Evolutionary conservation across 2,329 filamentous ascomycete species (phyloP).

Genomic region (Colletotrichum sp.): DNA sequence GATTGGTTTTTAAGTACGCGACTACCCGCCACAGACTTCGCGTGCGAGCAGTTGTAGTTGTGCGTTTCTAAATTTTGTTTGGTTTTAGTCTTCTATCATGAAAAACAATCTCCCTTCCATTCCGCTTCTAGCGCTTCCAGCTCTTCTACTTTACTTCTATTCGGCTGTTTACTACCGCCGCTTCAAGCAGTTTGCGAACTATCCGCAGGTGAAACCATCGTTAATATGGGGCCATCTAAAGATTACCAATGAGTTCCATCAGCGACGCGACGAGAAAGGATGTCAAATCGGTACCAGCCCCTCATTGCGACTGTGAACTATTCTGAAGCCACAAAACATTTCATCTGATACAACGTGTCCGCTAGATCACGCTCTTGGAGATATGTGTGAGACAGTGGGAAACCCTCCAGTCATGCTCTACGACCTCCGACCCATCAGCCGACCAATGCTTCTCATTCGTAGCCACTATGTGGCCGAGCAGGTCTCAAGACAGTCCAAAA

Average conservation of each 20-base stretch:
- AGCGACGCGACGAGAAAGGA: background rate
- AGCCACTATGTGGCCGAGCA: slow-evolving; percentile 42
- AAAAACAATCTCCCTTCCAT: background rate
- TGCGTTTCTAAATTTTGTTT: background rate
- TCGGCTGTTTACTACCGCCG: slow-evolving; percentile 4
- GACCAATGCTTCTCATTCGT: slow-evolving; percentile 34
- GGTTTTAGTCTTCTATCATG: background rate
- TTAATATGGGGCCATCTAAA: slow-evolving; percentile 19
- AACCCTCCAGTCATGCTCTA: slow-evolving; percentile 37
- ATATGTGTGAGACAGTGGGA: slow-evolving; percentile 33
- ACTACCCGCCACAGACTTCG: background rate
- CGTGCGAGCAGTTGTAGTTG: background rate
- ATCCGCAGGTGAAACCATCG: slow-evolving; percentile 14
- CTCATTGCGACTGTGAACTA: background rate
- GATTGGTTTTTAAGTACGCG: background rate
- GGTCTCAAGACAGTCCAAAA: slow-evolving; percentile 33
- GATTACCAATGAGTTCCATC: background rate
- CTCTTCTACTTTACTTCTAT: slow-evolving; percentile 5
- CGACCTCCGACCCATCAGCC: slow-evolving; percentile 38
- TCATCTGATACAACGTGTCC: background rate
- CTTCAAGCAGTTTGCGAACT: slow-evolving; percentile 10
- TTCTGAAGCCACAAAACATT: background rate
- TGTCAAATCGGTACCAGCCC: background rate
- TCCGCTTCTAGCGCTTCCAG: background rate
- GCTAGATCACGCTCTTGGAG: slow-evolving; percentile 26